Evolutionary conservation across 2,329 filamentous ascomycete genomes (phyloP).

Genomic region (Xylaria sp.): DNA sequence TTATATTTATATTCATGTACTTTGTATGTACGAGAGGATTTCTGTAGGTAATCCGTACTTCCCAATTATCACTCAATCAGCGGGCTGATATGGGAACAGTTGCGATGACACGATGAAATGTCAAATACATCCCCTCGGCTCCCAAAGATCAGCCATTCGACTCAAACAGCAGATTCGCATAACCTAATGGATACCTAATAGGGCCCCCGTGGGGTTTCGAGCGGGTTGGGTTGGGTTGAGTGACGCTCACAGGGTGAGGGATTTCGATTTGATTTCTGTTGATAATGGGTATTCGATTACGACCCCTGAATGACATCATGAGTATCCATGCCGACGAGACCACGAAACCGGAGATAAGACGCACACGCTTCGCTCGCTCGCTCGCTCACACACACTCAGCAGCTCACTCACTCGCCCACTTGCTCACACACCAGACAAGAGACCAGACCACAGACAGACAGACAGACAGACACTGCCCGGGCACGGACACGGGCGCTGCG

Average conservation of each 20-base stretch:
- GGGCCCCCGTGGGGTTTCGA: conserved; percentile 16
- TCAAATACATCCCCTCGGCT: neutral
- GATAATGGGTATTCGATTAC: conserved; percentile 25
- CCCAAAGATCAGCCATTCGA: neutral
- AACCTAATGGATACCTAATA: conserved; percentile 9
- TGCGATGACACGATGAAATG: neutral
- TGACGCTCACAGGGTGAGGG: conserved; percentile 18
- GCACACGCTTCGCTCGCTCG: too few relatives aligned
- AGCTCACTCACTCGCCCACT: neutral
- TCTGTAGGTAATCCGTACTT: neutral
- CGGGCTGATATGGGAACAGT: neutral
- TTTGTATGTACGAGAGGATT: neutral
- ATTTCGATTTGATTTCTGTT: conserved; percentile 24
- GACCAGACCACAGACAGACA: too few relatives aligned
- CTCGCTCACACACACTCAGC: neutral
- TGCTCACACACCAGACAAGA: neutral
- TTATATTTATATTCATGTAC: too few relatives aligned
- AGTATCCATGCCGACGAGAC: conserved; percentile 8
- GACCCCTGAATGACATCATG: conserved; percentile 20
- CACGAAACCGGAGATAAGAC: conserved; percentile 20
- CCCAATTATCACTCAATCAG: neutral
- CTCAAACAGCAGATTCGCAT: neutral
- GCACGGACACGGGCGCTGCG: conserved; percentile 8
- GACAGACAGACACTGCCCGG: too few relatives aligned
- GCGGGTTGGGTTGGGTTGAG: neutral